Percentiles rank a stretch among this genome's conserved stretches.
These are phyloP conservation scores for Sugiyamaella floridensis DNA, from an alignment of 805 yeast species.

Conservation along the genomic window DNA sequence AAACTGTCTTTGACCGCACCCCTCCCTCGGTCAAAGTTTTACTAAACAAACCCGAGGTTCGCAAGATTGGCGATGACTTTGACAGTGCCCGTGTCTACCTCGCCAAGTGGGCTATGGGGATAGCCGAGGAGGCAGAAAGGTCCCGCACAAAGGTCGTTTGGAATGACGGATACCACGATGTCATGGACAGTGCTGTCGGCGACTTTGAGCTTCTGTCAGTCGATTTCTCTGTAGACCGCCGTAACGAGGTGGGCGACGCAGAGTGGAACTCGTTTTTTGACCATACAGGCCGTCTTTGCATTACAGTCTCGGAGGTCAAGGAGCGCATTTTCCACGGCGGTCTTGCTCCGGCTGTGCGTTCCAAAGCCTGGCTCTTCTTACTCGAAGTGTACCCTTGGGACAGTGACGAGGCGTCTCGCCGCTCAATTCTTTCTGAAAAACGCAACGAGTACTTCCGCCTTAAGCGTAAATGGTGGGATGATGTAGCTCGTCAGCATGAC, in stretches of 20 bases:
- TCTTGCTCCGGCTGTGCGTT: constrained; percentile 49
- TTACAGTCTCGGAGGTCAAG: constrained; percentile 74
- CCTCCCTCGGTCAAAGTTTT: constrained; percentile 54
- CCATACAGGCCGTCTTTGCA: constrained; percentile 58
- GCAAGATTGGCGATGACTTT: constrained; percentile 76
- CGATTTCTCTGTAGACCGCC: constrained; percentile 54
- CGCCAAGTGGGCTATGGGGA: constrained; percentile 95
- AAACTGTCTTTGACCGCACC: constrained; percentile 47
- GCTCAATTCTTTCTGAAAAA: constrained; percentile 48
- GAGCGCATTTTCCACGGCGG: constrained; percentile 90
- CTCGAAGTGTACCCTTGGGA: constrained; percentile 88
- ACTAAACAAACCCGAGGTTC: constrained; percentile 72
- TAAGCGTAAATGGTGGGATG: constrained; percentile 66
- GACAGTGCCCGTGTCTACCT: constrained; percentile 87
- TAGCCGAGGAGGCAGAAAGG: constrained; percentile 82
- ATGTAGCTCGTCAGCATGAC: constrained; percentile 44
- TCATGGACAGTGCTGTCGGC: constrained; percentile 28
- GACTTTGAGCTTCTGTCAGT: constrained; percentile 39
- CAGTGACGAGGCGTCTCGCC: constrained; percentile 62
- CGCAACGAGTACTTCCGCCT: constrained; percentile 51
- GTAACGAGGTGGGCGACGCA: constrained; percentile 54
- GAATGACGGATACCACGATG: constrained; percentile 29
- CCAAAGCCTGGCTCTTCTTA: constrained; percentile 80
- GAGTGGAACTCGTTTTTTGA: constrained; percentile 90
- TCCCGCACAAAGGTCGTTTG: constrained; percentile 34